Evolutionary conservation across 2,329 filamentous ascomycete species (phyloP), one percentile per base, ranked within the genome.

Genomic region (Ceratocystis cacaofunesta): DNA sequence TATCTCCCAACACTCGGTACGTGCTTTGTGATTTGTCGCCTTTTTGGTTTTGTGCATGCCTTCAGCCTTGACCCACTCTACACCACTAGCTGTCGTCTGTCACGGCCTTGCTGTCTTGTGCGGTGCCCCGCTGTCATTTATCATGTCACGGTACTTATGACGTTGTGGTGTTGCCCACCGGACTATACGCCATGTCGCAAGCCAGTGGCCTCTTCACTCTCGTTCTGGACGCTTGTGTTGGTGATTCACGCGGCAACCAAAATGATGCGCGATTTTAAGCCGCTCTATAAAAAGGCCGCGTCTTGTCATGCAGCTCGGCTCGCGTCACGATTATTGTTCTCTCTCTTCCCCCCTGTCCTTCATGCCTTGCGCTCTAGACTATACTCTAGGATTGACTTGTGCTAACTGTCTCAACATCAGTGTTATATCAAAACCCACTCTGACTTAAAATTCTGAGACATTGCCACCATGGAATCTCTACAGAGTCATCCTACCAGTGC

Each of bases 401-500:
- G 12, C 22, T 28, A 28, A 57, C 52, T 17, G 25, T 41, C 36
- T 41, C 36, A 41, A 41, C 36, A 41, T 41, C 36, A 41, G 36
- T 41, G 36, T 41, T 41, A 41, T 41, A 41, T 41, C 36, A 41
- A 41, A 41, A 50, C 19, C 17, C n/a, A 50, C 48, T 50, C 19
- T 50, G 48, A 50, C 7, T 50, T n/a, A 10, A 19, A 41, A 41
- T 41, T 19, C 48, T 10, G 22, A 19, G 48, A 19, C 48, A 57
- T 57, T 25, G 22, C 48, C 52, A 57, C 10, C 75, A 95, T 96
- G 90, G 90, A 95, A 75, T 84, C 85, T 72, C 87, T 95, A 72
- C 91, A 90, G 73, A 94, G 92, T 71, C 94, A 97, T 74, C 94
- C 94, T 61, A 83, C 88, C 70, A 97, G 86, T 75, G 92, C 92